Evolutionary conservation across 2,329 filamentous ascomycete genomes (phyloP).

Genomic region (Aspergillus tubingensis): DNA sequence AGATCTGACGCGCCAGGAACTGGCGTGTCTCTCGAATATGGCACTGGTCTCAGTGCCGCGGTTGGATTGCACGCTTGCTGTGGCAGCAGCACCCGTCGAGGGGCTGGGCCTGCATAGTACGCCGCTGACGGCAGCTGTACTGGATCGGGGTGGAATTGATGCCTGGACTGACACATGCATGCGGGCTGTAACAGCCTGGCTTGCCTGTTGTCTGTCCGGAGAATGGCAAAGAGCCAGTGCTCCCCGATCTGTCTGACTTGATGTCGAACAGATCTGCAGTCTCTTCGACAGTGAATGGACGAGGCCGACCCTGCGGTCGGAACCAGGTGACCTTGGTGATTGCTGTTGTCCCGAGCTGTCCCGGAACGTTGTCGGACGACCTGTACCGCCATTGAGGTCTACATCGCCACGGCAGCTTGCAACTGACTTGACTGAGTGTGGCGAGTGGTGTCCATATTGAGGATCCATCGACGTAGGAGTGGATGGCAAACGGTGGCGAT

Average conservation of each 20-base stretch:
- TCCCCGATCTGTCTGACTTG: background rate
- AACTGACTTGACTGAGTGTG: background rate
- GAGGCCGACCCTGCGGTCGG: background rate
- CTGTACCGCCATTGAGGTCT: background rate
- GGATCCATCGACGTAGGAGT: background rate
- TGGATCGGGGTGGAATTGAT: background rate
- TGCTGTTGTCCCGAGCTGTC: background rate
- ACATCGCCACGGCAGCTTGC: background rate
- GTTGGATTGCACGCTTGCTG: background rate
- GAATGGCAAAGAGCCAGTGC: background rate
- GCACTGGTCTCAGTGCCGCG: too few relatives aligned
- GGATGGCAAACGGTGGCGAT: background rate
- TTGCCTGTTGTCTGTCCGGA: background rate
- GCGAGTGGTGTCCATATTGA: background rate
- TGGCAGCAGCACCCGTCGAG: background rate
- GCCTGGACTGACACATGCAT: background rate
- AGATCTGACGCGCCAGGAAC: too few relatives aligned
- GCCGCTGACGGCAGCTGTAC: background rate
- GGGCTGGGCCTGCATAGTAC: background rate
- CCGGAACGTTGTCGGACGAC: background rate
- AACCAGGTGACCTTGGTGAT: background rate
- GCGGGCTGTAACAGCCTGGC: background rate
- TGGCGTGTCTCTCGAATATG: too few relatives aligned
- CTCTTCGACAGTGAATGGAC: background rate
- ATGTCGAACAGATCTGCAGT: constrained; percentile 2